Evolutionary conservation across 257 asterid genomes (phyloP), one percentile per base, ranked within the genome.

Genomic region (Thymus quinquecostatus): DNA sequence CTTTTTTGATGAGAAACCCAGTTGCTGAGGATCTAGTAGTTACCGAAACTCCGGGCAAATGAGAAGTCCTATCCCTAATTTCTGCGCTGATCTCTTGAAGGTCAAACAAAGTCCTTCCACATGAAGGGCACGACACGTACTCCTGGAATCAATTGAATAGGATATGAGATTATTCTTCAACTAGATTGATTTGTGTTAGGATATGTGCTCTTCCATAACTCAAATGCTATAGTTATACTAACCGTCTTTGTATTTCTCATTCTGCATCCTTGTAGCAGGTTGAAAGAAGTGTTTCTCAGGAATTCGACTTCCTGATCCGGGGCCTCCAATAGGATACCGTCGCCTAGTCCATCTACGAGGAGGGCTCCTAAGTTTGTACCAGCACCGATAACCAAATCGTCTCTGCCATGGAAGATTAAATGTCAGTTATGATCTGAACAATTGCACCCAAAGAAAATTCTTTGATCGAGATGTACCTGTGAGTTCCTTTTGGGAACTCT

Each of bases 231-330:
- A 38, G 44, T 38, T 38, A 3, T 64, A 67, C 88, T 78, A 76
- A 95, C 99, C 78, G 99, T 95, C 85, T 95, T 95, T 55, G 99
- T 95, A 69, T 95, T 95, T 70, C 99, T 82, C 99, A 95, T 92
- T 82, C 98, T 92, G 88, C 99, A 95, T 54, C 99, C 99, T 77
- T 95, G 99, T 56, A 95, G 88, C 83, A 95, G 77, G 79, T 95
- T 95, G 89, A 95, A 92, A 21, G 99, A 95, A 12, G 99, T 95
- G 49, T 92, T 75, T 64, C 99, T 83, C 1, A 95, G 83, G 83
- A 95, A 92, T 14, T 95, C 97, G 44, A 87, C 84, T 75, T 88
- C 99, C 70, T 92, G 92, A 62, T 81, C 96, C 3, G 85, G 93
- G 72, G 98, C 96, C 79, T 95, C 99, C 75, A 95, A 60, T 73